These are phyloP conservation scores for Penicillium maclennaniae DNA, from an alignment of 495 filamentous ascomycete genomes.

Conservation along the genomic window DNA sequence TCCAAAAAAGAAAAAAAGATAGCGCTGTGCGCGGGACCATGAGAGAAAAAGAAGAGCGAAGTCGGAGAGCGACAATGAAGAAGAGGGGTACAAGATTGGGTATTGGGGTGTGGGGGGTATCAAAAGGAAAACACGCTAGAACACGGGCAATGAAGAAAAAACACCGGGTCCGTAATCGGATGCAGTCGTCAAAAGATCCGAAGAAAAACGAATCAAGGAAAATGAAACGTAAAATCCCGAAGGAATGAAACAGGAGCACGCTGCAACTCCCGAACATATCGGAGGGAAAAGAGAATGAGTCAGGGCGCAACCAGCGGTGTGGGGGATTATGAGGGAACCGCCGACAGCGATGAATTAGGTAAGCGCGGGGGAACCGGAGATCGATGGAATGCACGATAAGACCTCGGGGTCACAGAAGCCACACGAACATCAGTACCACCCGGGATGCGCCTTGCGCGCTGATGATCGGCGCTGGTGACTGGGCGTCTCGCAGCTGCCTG, in stretches of 20 bases:
- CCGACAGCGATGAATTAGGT: conserved; percentile 29
- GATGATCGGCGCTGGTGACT: conserved; percentile 14
- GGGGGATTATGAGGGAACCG: conserved; percentile 23
- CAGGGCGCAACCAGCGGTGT: conserved; percentile 26
- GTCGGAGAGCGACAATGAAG: conserved; percentile 20
- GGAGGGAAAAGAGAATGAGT: conserved; percentile 19
- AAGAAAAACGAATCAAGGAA: conserved; percentile 7
- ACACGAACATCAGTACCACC: conserved; percentile 1
- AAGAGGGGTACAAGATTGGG: conserved; percentile 21
- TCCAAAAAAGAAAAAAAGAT: conserved; percentile 6
- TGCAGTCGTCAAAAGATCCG: conserved; percentile 17
- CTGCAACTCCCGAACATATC: conserved; percentile 12
- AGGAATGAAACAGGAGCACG: neutral
- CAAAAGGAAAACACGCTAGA: conserved; percentile 16
- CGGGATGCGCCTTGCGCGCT: neutral
- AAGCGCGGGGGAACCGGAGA: conserved; percentile 21
- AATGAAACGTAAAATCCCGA: neutral
- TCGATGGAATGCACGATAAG: conserved; percentile 9
- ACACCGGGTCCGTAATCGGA: conserved; percentile 22
- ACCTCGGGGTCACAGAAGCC: neutral
- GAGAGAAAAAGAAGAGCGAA: conserved; percentile 5
- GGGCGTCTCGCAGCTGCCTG: conserved; percentile 10
- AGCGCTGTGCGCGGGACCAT: conserved; percentile 19
- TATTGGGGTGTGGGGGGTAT: conserved; percentile 20
- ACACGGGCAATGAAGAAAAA: conserved; percentile 7